These are phyloP conservation scores for Dactylonectria macrodidyma DNA, from an alignment of 2,329 filamentous ascomycete species.

Conservation along the genomic window DNA sequence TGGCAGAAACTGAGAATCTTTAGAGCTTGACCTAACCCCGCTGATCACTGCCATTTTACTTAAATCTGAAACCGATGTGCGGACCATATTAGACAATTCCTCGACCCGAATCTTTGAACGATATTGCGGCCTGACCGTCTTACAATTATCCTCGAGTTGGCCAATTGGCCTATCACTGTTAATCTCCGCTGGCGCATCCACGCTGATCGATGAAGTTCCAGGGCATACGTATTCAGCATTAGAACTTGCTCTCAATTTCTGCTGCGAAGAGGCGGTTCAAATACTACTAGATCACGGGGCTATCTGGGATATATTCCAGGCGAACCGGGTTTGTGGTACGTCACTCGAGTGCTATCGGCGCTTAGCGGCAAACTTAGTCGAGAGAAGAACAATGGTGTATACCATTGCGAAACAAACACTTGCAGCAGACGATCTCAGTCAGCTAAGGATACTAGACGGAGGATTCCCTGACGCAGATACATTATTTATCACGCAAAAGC, in stretches of 20 bases:
- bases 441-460: not conserved
- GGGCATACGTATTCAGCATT: not conserved
- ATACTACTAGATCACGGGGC: not conserved
- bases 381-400: not conserved
- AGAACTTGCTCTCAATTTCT: not conserved
- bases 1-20: not conserved
- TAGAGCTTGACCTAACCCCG: not conserved
- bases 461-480: not conserved
- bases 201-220: not conserved
- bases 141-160: slow-evolving; percentile 8
- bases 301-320: not conserved
- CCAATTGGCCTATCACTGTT: not conserved
- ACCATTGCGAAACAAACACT: not conserved
- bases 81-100: not conserved
- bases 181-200: not conserved
- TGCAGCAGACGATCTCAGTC: not conserved
- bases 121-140: not conserved
- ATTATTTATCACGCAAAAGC: not conserved
- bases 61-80: not conserved
- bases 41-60: not conserved
- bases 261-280: not conserved
- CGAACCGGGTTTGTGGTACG: no score
- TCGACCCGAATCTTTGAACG: not conserved
- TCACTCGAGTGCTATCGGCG: not conserved
- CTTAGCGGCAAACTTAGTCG: not conserved